Percentiles rank a stretch among this genome's conserved stretches.
Conservation (phyloP, 805 yeast genomes). For the Cyberlindnera amylophila region DNA sequence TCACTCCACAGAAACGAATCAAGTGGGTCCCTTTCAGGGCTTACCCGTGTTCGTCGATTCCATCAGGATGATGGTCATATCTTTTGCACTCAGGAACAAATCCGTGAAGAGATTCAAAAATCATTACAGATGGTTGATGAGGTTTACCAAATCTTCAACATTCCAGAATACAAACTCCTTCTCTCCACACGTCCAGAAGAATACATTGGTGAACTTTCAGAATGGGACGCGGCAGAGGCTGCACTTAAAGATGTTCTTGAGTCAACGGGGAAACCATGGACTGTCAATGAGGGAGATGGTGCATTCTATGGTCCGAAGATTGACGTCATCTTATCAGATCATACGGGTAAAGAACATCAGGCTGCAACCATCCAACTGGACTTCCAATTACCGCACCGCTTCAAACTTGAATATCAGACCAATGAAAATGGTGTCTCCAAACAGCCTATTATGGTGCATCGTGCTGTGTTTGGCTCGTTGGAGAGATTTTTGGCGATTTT, state of each 20-base stretch:
- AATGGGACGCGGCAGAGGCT: slow-evolving; percentile 82
- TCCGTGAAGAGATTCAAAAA: slow-evolving; percentile 64
- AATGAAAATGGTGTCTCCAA: slow-evolving; percentile 47
- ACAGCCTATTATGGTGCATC: slow-evolving; percentile 89
- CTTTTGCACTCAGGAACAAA: slow-evolving; percentile 79
- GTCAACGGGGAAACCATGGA: slow-evolving; percentile 55
- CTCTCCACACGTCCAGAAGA: slow-evolving; percentile 86
- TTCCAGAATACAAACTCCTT: slow-evolving; percentile 49
- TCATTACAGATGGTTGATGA: slow-evolving; percentile 72
- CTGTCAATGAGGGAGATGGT: slow-evolving; percentile 87
- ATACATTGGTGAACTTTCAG: slow-evolving; percentile 68
- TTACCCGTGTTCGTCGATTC: slow-evolving; percentile 89
- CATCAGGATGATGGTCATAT: slow-evolving; percentile 99
- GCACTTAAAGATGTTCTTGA: slow-evolving; percentile 60
- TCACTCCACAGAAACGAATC: slow-evolving; percentile 93
- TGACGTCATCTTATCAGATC: slow-evolving; percentile 79
- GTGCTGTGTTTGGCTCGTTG: slow-evolving; percentile 93
- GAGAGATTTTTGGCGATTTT: slow-evolving; percentile 90
- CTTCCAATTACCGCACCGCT: slow-evolving; percentile 87
- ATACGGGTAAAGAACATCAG: slow-evolving; percentile 78
- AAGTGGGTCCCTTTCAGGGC: slow-evolving; percentile 88
- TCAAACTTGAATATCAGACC: slow-evolving; percentile 63
- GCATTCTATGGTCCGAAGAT: slow-evolving; percentile 96
- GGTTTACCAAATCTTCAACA: slow-evolving; percentile 58
- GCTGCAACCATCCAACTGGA: slow-evolving; percentile 95